A percentile compares a stretch with the other conserved stretches of the same genome.
Conservation (phyloP, 495 filamentous ascomycete species). For the Daldinia bambusicola region DNA sequence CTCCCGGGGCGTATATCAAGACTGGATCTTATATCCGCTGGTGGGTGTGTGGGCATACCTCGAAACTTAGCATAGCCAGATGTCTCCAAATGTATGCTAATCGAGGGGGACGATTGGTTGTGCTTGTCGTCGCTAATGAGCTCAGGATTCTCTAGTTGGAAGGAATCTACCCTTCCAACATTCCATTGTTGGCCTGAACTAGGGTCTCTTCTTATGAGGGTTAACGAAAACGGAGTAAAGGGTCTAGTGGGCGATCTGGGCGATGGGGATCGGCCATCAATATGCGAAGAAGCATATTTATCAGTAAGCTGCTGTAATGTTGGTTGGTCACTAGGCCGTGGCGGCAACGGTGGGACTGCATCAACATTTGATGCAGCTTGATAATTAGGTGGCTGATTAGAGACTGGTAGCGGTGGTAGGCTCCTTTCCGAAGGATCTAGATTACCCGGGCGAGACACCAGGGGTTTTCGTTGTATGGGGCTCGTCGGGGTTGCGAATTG, state of each 20-base stretch:
- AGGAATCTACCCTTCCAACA: constrained; percentile 73
- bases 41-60: constrained; percentile 52
- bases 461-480: constrained; percentile 35
- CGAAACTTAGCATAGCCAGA: constrained; percentile 63
- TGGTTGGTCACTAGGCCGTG: constrained; percentile 22
- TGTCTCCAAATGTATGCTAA: constrained; percentile 57
- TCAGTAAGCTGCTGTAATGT: constrained; percentile 5
- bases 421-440: constrained; percentile 21
- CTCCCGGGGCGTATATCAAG: constrained; percentile 49
- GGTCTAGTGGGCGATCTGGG: constrained; percentile 38
- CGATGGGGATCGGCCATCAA: constrained; percentile 31
- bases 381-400: constrained; percentile 27
- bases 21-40: constrained; percentile 32
- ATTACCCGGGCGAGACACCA: constrained; percentile 31
- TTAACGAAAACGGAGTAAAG: constrained; percentile 68
- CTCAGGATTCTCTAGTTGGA: constrained; percentile 63
- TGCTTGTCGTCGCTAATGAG: constrained; percentile 66
- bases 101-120: constrained; percentile 49
- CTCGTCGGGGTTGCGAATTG: constrained; percentile 20
- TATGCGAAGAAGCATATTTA: constrained; percentile 1
- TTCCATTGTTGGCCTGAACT: constrained; percentile 87
- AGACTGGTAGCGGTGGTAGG: constrained; percentile 26
- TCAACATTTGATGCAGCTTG: constrained; percentile 24
- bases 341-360: constrained; percentile 29
- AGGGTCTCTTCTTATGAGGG: constrained; percentile 88